These are phyloP conservation scores for Nemania abortiva DNA, from an alignment of 2,329 filamentous ascomycete species.

Conservation along the genomic window DNA sequence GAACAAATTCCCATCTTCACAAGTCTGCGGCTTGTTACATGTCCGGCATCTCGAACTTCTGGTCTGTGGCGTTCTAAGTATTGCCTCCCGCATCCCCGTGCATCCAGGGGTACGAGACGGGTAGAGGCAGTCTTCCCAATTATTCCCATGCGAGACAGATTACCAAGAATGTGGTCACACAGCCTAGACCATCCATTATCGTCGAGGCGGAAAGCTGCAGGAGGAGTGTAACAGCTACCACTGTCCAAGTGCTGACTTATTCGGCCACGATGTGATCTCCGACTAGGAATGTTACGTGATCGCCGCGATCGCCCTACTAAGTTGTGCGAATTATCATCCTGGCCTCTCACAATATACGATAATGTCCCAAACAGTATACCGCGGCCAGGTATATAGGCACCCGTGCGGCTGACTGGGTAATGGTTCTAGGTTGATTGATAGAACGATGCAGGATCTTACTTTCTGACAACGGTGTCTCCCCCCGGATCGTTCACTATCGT, in stretches of 20 bases:
- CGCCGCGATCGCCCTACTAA: conserved; percentile 31
- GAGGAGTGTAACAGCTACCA: conserved; percentile 44
- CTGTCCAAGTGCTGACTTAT: conserved; percentile 40
- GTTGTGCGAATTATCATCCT: conserved; percentile 44
- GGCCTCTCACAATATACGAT: conserved; percentile 35
- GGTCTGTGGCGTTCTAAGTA: conserved; percentile 34
- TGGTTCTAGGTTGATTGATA: conserved; percentile 37
- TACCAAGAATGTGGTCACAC: conserved; percentile 34
- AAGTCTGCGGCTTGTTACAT: conserved; percentile 44
- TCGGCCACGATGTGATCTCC: conserved; percentile 37
- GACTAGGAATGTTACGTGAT: conserved; percentile 41
- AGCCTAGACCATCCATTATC: conserved; percentile 46
- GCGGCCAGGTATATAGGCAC: conserved; percentile 41
- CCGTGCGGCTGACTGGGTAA: conserved; percentile 44
- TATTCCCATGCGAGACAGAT: conserved; percentile 47
- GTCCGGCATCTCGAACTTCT: conserved; percentile 38
- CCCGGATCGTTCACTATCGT: conserved; percentile 25
- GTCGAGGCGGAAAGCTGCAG: conserved; percentile 50
- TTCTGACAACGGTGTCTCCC: conserved; percentile 36
- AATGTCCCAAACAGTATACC: conserved; percentile 37
- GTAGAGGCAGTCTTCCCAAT: conserved; percentile 43
- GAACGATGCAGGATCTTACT: conserved; percentile 35
- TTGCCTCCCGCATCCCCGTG: conserved; percentile 35
- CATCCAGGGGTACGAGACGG: conserved; percentile 42
- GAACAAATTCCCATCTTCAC: conserved; percentile 42